A percentile compares a stretch with the other conserved stretches of the same genome.
Conservation (phyloP, 305 asterid species). For the Rubia peregrina region DNA sequence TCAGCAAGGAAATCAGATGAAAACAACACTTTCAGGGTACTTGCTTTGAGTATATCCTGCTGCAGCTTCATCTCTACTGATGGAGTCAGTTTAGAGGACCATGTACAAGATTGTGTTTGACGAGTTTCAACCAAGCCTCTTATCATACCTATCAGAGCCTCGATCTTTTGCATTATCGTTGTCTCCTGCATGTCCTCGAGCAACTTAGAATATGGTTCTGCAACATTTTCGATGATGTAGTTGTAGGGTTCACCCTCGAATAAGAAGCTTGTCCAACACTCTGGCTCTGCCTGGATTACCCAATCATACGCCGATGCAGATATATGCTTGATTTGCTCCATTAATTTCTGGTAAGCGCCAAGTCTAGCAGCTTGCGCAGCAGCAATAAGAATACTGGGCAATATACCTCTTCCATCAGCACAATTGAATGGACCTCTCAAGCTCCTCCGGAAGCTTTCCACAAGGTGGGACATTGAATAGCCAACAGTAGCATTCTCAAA, state of each 20-base stretch:
- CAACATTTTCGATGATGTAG: conserved; percentile 51
- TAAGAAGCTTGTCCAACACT: conserved; percentile 50
- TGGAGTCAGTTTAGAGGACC: conserved; percentile 62
- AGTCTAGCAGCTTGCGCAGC: conserved; percentile 71
- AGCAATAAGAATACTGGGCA: conserved; percentile 58
- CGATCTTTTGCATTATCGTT: conserved; percentile 73
- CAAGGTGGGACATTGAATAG: conserved; percentile 66
- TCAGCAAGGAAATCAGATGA: conserved; percentile 72
- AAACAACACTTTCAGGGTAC: conserved; percentile 56
- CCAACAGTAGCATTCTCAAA: conserved; percentile 65
- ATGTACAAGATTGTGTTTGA: conserved; percentile 36
- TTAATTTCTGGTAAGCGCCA: conserved; percentile 43
- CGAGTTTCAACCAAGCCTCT: conserved; percentile 45
- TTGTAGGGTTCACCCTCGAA: conserved; percentile 65
- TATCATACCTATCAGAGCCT: conserved; percentile 52
- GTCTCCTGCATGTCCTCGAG: conserved; percentile 62
- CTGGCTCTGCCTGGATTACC: conserved; percentile 61
- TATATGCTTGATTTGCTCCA: conserved; percentile 66
- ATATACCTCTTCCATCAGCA: conserved; percentile 70
- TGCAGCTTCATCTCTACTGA: conserved; percentile 52
- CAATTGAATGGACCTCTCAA: conserved; percentile 74
- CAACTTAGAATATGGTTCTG: conserved; percentile 51
- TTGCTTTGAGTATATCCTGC: conserved; percentile 51
- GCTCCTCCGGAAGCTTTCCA: conserved; percentile 73
- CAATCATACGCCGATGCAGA: conserved; percentile 68